Conservation (phyloP, 1,139 yeast genomes). For the Yamadazyma atmosphaerica region DNA sequence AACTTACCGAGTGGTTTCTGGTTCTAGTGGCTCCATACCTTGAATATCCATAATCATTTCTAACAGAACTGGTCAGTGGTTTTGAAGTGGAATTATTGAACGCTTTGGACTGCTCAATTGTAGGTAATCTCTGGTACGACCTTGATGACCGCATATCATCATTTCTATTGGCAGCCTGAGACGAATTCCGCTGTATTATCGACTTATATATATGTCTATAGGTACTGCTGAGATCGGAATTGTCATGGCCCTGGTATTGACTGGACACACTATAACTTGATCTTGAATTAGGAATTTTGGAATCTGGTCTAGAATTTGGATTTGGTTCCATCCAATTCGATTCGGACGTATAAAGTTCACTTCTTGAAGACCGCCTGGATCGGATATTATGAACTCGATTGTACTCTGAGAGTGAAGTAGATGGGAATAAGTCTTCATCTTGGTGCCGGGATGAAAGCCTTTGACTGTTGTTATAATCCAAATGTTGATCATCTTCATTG, state of each 20-base stretch:
- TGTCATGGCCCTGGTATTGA: constrained; percentile 13
- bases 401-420: constrained; percentile 39
- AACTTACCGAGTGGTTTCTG: constrained; percentile 7
- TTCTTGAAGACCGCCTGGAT: constrained; percentile 36
- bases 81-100: constrained; percentile 1
- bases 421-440: constrained; percentile 30
- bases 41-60: constrained; percentile 6
- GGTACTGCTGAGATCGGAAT: constrained; percentile 26
- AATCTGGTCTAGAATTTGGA: constrained; percentile 5
- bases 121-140: constrained; percentile 21
- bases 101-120: constrained; percentile 16
- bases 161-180: constrained; percentile 14
- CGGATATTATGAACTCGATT: constrained; percentile 25
- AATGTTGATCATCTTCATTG: constrained; percentile 6
- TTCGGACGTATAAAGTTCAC: constrained; percentile 42
- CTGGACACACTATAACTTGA: constrained; percentile 31
- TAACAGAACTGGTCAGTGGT: constrained; percentile 3
- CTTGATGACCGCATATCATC: constrained; percentile 18
- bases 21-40: constrained; percentile 8
- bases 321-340: constrained; percentile 49
- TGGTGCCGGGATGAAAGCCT: constrained; percentile 3
- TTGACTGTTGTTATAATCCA: background rate
- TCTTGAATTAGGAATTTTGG: constrained; percentile 21
- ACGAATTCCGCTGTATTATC: constrained; percentile 34
- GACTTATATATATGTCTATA: constrained; percentile 38